phyloP scores from a whole-genome alignment of 345 rosid species.

The Kandelia obovata region DNA sequence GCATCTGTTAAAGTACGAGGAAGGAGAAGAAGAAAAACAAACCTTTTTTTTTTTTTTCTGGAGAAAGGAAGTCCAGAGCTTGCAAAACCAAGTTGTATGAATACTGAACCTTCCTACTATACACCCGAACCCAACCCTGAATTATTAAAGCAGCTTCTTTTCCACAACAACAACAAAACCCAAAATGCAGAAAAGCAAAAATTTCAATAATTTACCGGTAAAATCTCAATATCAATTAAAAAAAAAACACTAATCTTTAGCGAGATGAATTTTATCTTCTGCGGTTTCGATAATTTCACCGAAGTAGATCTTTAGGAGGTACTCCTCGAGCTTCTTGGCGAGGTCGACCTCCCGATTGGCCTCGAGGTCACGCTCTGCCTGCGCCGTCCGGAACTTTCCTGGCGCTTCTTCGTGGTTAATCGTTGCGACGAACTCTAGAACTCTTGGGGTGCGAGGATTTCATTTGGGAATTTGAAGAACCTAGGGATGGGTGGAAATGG shows the following conservation, averaged over 20 bases:
- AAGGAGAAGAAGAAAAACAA: constrained; percentile 2
- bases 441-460: background rate
- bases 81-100: constrained; percentile 83
- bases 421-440: constrained; percentile 21
- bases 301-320: constrained; percentile 74
- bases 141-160: constrained; percentile 88
- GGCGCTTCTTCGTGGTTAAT: constrained; percentile 25
- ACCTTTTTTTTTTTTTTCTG: constrained; percentile 46
- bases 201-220: too few species aligned
- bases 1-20: constrained; percentile 14
- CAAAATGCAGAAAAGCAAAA: background rate
- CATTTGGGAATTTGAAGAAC: background rate
- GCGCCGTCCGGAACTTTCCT: constrained; percentile 48
- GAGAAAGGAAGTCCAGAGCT: constrained; percentile 82
- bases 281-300: constrained; percentile 60
- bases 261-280: constrained; percentile 40
- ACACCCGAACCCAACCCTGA: constrained; percentile 93
- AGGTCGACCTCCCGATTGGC: constrained; percentile 94
- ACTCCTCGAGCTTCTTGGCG: constrained; percentile 75
- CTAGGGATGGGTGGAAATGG: background rate
- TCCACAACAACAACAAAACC: constrained; percentile 16
- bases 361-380: constrained; percentile 76
- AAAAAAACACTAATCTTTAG: constrained; percentile 53
- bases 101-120: constrained; percentile 94
- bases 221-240: background rate